These are phyloP conservation scores for Pyrenochaeta sp. DNA, from an alignment of 2,329 filamentous ascomycete species.

Conservation along the genomic window DNA sequence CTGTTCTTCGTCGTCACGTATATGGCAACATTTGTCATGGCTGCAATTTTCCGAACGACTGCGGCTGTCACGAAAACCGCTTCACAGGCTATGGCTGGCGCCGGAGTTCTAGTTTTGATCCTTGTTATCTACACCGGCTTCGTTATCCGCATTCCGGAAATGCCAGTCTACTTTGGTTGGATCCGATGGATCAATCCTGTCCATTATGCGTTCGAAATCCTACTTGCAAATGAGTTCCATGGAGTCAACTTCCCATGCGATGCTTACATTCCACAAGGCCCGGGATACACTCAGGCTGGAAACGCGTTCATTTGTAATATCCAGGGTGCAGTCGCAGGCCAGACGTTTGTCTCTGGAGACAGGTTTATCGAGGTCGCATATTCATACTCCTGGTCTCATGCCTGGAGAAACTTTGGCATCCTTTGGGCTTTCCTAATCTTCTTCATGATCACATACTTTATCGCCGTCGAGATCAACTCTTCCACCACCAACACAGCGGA, in stretches of 20 bases:
- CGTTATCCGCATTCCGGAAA: slow-evolving; percentile 70
- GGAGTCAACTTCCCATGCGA: slow-evolving; percentile 47
- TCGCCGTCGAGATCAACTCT: slow-evolving; percentile 71
- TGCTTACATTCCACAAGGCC: slow-evolving; percentile 48
- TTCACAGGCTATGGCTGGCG: slow-evolving; percentile 64
- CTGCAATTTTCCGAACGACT: slow-evolving; percentile 82
- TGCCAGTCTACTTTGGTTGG: slow-evolving; percentile 53
- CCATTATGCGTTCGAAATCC: slow-evolving; percentile 79
- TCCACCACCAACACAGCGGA: slow-evolving; percentile 71
- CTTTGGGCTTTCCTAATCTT: slow-evolving; percentile 69
- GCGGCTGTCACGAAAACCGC: slow-evolving; percentile 75
- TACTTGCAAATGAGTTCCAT: slow-evolving; percentile 77
- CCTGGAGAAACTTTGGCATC: slow-evolving; percentile 70
- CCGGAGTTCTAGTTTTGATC: slow-evolving; percentile 66
- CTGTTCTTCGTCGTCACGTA: slow-evolving; percentile 72
- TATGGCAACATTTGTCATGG: slow-evolving; percentile 72
- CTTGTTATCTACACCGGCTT: slow-evolving; percentile 75
- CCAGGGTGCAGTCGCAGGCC: slow-evolving; percentile 51
- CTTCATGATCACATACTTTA: slow-evolving; percentile 71
- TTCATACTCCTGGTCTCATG: slow-evolving; percentile 52
- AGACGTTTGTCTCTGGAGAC: slow-evolving; percentile 51
- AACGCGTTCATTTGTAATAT: slow-evolving; percentile 48
- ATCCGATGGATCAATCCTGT: slow-evolving; percentile 74
- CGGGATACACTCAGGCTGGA: slow-evolving; percentile 38
- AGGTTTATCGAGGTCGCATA: slow-evolving; percentile 43